Evolutionary conservation across 2,329 filamentous ascomycete species (phyloP).

Genomic region (Ophiostoma tasmaniense): DNA sequence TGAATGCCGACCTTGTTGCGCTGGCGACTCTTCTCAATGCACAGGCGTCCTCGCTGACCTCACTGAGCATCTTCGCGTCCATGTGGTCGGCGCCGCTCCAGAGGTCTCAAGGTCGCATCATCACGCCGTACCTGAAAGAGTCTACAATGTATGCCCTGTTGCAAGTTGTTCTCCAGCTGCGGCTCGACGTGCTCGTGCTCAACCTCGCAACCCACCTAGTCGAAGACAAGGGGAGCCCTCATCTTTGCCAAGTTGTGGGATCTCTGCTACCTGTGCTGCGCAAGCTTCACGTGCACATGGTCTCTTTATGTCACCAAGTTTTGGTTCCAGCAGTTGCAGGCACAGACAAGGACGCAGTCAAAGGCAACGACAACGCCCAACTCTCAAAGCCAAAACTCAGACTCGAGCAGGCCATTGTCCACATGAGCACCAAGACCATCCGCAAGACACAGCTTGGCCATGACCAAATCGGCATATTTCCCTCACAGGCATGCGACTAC

Average conservation of each 20-base stretch:
- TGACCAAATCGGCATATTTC: too few relatives aligned
- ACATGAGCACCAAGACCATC: background rate
- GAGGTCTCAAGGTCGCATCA: background rate
- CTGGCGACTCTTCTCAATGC: background rate
- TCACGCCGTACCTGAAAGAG: background rate
- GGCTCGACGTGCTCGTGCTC: background rate
- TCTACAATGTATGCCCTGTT: background rate
- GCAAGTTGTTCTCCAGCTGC: background rate
- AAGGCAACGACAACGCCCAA: background rate
- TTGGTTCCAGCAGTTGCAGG: background rate
- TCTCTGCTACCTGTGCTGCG: background rate
- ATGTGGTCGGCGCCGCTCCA: background rate
- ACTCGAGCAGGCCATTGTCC: background rate
- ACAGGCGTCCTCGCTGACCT: background rate
- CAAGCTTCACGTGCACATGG: background rate
- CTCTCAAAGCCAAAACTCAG: background rate
- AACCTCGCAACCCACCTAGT: background rate
- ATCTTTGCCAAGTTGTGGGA: background rate
- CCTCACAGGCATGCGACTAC: background rate
- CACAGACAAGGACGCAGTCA: background rate
- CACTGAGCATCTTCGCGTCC: background rate
- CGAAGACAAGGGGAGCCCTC: background rate
- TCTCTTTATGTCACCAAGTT: background rate
- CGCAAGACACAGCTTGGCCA: background rate
- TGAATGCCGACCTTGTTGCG: background rate